Percentiles rank a stretch among this genome's conserved stretches.
These are phyloP conservation scores for Fraxinus anomala DNA, from an alignment of 257 asterid species.

Conservation along the genomic window DNA sequence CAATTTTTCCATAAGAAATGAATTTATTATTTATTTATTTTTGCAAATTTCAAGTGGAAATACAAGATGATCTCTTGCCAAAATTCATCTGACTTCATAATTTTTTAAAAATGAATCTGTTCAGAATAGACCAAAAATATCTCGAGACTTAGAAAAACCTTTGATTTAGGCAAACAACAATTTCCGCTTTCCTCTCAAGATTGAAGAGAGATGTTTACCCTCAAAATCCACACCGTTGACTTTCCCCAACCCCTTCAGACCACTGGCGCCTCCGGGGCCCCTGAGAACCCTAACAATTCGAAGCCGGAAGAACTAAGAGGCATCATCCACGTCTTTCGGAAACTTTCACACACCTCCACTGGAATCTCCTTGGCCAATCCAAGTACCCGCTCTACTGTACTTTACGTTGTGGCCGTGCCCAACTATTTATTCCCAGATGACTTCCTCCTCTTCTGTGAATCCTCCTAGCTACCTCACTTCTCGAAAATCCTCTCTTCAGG, in stretches of 20 bases:
- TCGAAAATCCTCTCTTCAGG: constrained; percentile 64
- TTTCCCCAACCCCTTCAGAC: constrained; percentile 61
- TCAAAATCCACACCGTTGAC: constrained; percentile 87
- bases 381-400: constrained; percentile 51
- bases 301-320: constrained; percentile 71
- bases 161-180: not conserved
- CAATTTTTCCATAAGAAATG: no score
- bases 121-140: not conserved
- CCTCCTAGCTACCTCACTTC: constrained; percentile 49
- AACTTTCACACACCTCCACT: constrained; percentile 52
- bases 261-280: constrained; percentile 37
- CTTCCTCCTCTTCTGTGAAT: constrained; percentile 75
- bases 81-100: not conserved
- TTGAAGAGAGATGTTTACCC: constrained; percentile 57
- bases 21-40: no score
- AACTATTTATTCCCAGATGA: constrained; percentile 67
- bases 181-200: not conserved
- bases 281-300: constrained; percentile 18
- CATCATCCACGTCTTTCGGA: constrained; percentile 80
- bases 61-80: no score
- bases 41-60: no score
- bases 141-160: not conserved
- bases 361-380: constrained; percentile 46
- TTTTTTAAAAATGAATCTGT: not conserved
- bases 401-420: constrained; percentile 85